Conservation (phyloP, 169 alveolate species). For the Eimeria nieschulzi region DNA sequence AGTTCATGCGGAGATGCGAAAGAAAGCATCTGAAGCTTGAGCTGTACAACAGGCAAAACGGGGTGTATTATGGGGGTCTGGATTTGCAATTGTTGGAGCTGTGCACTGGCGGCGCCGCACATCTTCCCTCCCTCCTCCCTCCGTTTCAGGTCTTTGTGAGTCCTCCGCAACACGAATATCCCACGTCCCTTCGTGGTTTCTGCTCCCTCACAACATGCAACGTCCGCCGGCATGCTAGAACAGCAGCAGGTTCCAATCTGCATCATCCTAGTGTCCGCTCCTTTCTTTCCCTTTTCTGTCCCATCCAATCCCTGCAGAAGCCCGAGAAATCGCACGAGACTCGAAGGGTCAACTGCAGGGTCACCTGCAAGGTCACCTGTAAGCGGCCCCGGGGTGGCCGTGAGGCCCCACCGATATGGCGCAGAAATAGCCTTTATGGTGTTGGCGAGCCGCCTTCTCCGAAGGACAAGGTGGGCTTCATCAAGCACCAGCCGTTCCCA, state of each 20-base stretch:
- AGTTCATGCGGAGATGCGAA: neutral
- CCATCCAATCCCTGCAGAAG: neutral
- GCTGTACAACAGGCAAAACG: neutral
- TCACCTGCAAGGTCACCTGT: no score
- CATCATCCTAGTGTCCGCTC: neutral
- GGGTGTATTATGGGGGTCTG: neutral
- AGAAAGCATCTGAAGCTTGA: neutral
- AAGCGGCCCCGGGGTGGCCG: neutral
- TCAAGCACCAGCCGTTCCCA: slow-evolving; percentile 8
- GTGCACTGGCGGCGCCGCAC: neutral
- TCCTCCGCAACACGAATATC: neutral
- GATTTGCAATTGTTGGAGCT: neutral
- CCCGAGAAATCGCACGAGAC: neutral
- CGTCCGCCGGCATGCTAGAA: neutral
- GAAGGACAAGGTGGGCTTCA: neutral
- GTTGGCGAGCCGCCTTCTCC: neutral
- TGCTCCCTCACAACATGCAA: neutral
- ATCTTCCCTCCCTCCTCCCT: neutral
- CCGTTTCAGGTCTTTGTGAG: neutral
- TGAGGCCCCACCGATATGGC: slow-evolving; percentile 1
- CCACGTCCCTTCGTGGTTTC: neutral
- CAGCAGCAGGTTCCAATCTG: neutral
- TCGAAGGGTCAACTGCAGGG: no score
- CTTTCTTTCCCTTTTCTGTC: neutral
- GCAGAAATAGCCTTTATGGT: neutral